Evolutionary conservation across 2,329 filamentous ascomycete species (phyloP), one percentile per base, ranked within the genome.

Genomic region (Biscogniauxia marginata): DNA sequence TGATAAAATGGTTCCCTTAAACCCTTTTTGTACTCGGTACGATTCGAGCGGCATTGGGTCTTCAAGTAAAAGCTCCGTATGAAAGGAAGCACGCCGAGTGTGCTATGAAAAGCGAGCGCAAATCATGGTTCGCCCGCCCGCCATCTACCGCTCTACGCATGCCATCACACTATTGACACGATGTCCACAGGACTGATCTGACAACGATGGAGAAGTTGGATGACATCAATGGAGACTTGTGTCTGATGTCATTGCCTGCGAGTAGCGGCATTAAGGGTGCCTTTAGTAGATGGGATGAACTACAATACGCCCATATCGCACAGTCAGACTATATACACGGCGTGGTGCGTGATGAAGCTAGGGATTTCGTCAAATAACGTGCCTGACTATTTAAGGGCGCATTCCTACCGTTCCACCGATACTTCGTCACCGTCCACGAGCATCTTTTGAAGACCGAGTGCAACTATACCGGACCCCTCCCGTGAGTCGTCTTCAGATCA

Each of bases 391-490:
- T 4, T 3, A 21, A 63, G 46, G 69, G 69, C 22, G 66, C 67
- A 50, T 74, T 75, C 56, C 62, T 74, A 18, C 69, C 71, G 0
- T 75, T 71, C 65, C 72, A 75, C 46, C 66, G 73, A 6, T 71
- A 68, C 54, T 73, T 70, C 51, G 48, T 73, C 47, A 65, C 62
- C 16, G 59, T 65, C 19, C 71, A 74, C 52, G 72, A 72, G 48
- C 59, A 60, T 30, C 64, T 73, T 3, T 56, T 74, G 16, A 63
- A 65, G 24, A 52, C 64, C 7, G 70, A 74, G 53, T 75, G 73
- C 46, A 55, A 61, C 23, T 67, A 65, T 46, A 61, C 56, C 7
- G 65, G 65, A 2, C 60, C 63, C 7, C 46, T 63, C 18, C 65
- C 65, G 64, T 66, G 58, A 60, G 63, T 8, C 8, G 5, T 16